Base-by-base conservation (phyloP, 2,329 filamentous ascomycete species). In the Torrubiellomyces zombiae region DNA sequence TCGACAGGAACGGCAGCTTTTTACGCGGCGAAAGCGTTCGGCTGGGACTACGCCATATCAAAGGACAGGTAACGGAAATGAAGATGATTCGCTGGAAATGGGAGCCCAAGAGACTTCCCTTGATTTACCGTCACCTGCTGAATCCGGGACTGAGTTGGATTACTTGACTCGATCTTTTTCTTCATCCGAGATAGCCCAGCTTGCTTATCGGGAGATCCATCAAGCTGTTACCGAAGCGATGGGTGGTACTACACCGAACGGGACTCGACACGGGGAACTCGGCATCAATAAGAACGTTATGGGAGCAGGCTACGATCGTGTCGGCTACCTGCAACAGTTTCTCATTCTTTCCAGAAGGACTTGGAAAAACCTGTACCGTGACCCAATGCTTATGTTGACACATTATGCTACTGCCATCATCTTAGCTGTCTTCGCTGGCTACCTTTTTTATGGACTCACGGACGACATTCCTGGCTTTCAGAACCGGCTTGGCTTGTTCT, bases 381-480 rank as follows among this genome's bases (percentile, higher is more conserved):
- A 98, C 48, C 89, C 89, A 2, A 85, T 95, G 68, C 60, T 98
- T 31, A 98, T 98, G 89, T 67, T 98, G 29, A 94, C 85, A 0
- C 89, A 98, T 53, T 98, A 95, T 45, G 89, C 89, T 18, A 95
- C 94, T 37, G 83, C 89, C 6, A 95, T 98, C 32, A 56, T 95
- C 0, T 67, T 98, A 5, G 89, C 85, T 2, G 86, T 95, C 5
- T 77, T 98, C 29, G 85, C 86, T 2, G 89, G 89, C 4, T 95
- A 80, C 51, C 65, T 98, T 9, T 98, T 95, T 58, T 98, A 95
- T 40, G 89, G 86, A 3, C 61, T 98, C 23, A 93, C 85, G 1
- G 83, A 93, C 43, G 85, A 98, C 43, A 92, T 98, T 38, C 77
- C 82, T 32, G 89, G 91, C 17, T 98, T 98, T 65, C 89, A 98